phyloP scores from a whole-genome alignment of 2,329 filamentous ascomycete genomes.

The Aureobasidium subglaciale region DNA sequence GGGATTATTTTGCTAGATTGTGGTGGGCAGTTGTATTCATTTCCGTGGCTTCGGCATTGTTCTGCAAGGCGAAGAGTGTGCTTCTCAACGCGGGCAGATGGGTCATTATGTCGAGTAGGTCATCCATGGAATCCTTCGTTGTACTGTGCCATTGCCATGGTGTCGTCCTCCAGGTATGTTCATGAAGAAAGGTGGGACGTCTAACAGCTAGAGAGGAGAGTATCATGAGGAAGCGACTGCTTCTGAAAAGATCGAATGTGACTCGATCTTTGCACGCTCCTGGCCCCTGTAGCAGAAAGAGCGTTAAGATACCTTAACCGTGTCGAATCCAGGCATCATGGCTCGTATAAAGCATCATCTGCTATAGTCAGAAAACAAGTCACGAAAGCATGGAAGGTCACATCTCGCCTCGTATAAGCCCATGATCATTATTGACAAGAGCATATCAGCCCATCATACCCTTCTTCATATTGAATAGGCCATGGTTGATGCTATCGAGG shows the following conservation, averaged over 20 bases:
- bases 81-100: background rate
- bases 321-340: background rate
- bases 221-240: background rate
- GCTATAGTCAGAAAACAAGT: background rate
- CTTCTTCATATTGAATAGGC: background rate
- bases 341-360: background rate
- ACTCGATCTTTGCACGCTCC: background rate
- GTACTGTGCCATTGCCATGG: background rate
- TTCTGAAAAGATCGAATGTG: background rate
- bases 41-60: background rate
- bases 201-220: background rate
- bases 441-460: background rate
- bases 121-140: background rate
- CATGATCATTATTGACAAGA: background rate
- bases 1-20: background rate
- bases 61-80: background rate
- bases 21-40: background rate
- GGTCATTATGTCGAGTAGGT: background rate
- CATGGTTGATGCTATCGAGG: background rate
- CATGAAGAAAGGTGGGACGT: background rate
- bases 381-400: no score
- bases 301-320: background rate
- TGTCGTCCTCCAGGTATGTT: background rate
- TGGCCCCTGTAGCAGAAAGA: background rate
- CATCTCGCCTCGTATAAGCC: background rate